Percentiles rank a stretch among this genome's conserved stretches.
phyloP scores from a whole-genome alignment of 495 filamentous ascomycete species.

The Cercophora newfieldiana region DNA sequence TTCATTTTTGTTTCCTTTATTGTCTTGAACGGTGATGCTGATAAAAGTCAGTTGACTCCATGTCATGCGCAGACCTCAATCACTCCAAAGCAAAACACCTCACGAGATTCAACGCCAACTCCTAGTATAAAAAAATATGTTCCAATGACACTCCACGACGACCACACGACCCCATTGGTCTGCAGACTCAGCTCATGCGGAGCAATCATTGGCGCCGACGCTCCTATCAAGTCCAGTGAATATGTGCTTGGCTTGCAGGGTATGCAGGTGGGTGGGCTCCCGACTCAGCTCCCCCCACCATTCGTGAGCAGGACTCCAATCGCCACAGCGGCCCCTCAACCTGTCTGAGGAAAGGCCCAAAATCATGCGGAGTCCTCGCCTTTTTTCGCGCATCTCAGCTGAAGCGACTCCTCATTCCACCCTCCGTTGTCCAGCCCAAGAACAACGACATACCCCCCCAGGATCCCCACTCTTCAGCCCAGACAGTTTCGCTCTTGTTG shows the following conservation, averaged over 20 bases:
- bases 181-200: conserved; percentile 8
- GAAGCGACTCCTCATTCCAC: background rate
- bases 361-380: conserved; percentile 1
- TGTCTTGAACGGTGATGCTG: too few relatives aligned
- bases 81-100: background rate
- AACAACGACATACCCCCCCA: background rate
- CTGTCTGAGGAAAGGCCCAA: background rate
- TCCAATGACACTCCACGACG: background rate
- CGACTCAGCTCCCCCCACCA: conserved; percentile 3
- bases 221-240: conserved; percentile 12
- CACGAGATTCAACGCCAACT: background rate
- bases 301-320: background rate
- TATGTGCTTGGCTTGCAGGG: conserved; percentile 15
- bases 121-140: background rate
- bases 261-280: background rate
- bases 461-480: background rate
- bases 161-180: background rate
- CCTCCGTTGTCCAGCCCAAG: background rate
- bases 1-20: too few relatives aligned
- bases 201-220: background rate
- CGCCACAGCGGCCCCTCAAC: background rate
- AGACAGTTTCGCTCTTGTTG: background rate
- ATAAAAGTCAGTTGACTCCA: background rate
- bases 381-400: conserved; percentile 18
- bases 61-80: background rate